Percentiles rank a stretch among this genome's conserved stretches.
phyloP scores from a whole-genome alignment of 2,329 filamentous ascomycete genomes.

The Colletotrichum liaoningense region DNA sequence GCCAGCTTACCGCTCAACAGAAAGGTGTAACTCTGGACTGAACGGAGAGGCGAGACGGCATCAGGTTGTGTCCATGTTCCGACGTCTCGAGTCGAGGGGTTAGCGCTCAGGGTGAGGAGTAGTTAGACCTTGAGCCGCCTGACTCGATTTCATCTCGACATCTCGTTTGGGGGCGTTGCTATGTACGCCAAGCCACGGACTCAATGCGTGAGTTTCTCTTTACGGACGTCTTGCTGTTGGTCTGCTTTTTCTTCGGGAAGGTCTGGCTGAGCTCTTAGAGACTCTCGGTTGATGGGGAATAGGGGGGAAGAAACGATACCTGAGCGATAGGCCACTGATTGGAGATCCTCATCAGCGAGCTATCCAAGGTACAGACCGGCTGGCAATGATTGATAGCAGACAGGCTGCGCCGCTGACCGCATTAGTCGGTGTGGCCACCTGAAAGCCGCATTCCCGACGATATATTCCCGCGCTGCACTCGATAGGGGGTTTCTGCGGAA shows the following conservation, averaged over 20 bases:
- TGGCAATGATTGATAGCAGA: conserved; percentile 5
- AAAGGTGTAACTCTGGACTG: not conserved
- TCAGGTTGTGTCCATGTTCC: conserved; percentile 22
- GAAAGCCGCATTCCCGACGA: conserved; percentile 15
- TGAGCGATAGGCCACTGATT: conserved; percentile 15
- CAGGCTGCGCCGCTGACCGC: conserved; percentile 26
- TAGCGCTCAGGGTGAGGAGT: not conserved
- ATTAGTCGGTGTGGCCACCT: conserved; percentile 13
- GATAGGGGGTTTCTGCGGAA: conserved; percentile 20
- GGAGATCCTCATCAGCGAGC: conserved; percentile 28
- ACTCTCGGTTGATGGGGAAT: not conserved
- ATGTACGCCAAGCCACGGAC: conserved; percentile 17
- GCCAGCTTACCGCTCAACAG: not conserved
- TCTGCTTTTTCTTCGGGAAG: conserved; percentile 1
- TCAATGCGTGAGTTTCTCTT: conserved; percentile 25
- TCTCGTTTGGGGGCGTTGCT: conserved; percentile 1
- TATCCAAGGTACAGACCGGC: conserved; percentile 2
- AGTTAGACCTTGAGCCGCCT: conserved; percentile 3
- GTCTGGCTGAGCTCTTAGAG: not conserved
- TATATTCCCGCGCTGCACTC: conserved; percentile 21
- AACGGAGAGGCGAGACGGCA: conserved; percentile 17
- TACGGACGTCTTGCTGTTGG: not conserved
- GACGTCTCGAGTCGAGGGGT: conserved; percentile 27
- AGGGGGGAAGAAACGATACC: not conserved
- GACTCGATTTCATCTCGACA: conserved; percentile 20